phyloP scores from a whole-genome alignment of 2,329 filamentous ascomycete genomes.

The Cercospora sesami region DNA sequence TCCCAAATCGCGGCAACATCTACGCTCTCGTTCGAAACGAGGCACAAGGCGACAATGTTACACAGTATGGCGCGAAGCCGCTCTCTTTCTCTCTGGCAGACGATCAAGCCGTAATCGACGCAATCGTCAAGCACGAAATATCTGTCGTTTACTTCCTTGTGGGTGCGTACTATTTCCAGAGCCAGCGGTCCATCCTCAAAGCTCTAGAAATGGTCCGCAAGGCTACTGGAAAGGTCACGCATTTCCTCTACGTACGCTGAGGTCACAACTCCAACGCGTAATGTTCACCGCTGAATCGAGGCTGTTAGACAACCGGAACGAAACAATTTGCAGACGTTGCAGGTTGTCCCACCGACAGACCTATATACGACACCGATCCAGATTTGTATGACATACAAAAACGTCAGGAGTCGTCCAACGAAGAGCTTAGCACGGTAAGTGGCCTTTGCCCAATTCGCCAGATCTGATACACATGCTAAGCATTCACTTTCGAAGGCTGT shows the following conservation, averaged over 20 bases:
- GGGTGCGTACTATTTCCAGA: not conserved
- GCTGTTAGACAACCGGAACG: not conserved
- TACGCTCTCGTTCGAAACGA: not conserved
- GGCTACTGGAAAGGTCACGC: not conserved
- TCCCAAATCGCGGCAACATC: not conserved
- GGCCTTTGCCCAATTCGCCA: not conserved
- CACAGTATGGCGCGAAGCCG: not conserved
- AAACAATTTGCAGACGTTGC: not conserved
- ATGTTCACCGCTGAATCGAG: not conserved
- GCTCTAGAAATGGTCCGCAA: not conserved
- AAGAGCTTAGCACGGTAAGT: not conserved
- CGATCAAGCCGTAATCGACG: not conserved
- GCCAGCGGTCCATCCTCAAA: not conserved
- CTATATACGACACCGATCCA: not conserved
- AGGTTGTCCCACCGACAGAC: not conserved
- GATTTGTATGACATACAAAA: not conserved
- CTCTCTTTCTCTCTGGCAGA: not conserved
- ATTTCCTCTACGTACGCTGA: not conserved
- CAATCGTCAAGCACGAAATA: not conserved
- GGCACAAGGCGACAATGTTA: not conserved
- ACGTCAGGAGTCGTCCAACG: not conserved
- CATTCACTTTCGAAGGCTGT: not conserved
- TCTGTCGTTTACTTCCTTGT: not conserved
- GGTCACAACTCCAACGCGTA: not conserved
- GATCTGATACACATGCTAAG: not conserved